Evolutionary conservation across 345 rosid genomes (phyloP).

Genomic region (Linum trigynum): DNA sequence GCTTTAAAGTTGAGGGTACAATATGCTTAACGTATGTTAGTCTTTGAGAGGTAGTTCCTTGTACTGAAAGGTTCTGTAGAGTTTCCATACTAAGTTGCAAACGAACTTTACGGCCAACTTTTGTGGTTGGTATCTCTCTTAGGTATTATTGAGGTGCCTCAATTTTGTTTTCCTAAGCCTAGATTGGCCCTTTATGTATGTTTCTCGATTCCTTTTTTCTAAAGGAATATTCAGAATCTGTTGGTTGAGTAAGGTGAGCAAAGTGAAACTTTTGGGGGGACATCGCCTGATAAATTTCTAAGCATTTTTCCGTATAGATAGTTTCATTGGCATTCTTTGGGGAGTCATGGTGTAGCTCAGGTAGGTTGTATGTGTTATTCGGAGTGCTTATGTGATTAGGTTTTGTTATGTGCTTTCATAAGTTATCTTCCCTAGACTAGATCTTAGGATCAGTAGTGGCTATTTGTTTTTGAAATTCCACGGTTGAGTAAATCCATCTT

Average conservation of each 20-base stretch:
- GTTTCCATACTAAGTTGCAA: too few species aligned
- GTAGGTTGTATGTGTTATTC: background rate
- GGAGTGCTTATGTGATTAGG: background rate
- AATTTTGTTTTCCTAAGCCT: background rate
- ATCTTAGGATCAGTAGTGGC: too few species aligned
- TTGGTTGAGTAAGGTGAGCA: background rate
- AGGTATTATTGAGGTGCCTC: background rate
- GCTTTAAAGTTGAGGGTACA: background rate
- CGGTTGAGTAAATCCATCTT: too few species aligned
- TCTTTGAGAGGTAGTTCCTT: background rate
- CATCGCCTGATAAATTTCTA: background rate
- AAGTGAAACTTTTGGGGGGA: background rate
- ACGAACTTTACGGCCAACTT: too few species aligned
- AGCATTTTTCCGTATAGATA: background rate
- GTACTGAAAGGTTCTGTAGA: background rate
- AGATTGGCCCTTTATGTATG: background rate
- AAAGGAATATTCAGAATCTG: background rate
- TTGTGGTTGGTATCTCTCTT: too few species aligned
- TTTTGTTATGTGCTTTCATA: background rate
- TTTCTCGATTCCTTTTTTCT: background rate
- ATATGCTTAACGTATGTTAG: background rate
- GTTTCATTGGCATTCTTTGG: background rate
- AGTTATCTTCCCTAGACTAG: background rate
- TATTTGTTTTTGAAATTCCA: too few species aligned
- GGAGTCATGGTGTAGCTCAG: background rate